These are phyloP conservation scores for Cladosporium oxysporum DNA, from an alignment of 2,329 filamentous ascomycete species.

Conservation along the genomic window DNA sequence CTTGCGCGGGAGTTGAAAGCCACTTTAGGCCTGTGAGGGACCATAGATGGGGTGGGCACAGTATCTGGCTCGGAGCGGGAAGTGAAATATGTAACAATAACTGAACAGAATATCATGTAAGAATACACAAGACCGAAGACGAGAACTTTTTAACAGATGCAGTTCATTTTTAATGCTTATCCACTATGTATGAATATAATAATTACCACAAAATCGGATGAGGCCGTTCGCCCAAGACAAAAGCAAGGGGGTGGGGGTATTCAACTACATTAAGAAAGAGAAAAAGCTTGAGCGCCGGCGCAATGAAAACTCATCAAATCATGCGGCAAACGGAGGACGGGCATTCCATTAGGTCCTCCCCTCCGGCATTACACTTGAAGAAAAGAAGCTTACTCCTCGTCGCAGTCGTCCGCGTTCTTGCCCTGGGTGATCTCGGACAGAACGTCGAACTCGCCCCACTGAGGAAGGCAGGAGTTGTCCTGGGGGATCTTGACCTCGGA, in stretches of 20 bases:
- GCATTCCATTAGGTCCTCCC: background rate
- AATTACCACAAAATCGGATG: background rate
- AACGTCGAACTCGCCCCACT: conserved; percentile 16
- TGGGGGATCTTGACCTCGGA: conserved; percentile 18
- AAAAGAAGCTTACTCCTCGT: background rate
- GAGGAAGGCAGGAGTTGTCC: conserved; percentile 1
- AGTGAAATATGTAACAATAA: background rate
- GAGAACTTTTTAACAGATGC: background rate
- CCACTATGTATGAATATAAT: background rate
- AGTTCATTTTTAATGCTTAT: background rate
- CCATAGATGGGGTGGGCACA: background rate
- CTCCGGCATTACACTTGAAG: background rate
- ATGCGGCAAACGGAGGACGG: background rate
- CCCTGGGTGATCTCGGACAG: conserved; percentile 18
- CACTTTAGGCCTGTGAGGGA: background rate
- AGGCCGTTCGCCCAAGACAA: conserved; percentile 2
- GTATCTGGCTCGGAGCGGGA: background rate
- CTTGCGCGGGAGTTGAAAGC: conserved; percentile 9
- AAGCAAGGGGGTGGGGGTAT: conserved; percentile 2
- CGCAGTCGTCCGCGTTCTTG: conserved; percentile 10
- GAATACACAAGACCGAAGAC: background rate
- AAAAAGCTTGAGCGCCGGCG: conserved; percentile 8
- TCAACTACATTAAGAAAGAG: conserved; percentile 14
- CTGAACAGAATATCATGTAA: background rate
- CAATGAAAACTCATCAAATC: conserved; percentile 18